Evolutionary conservation across 306 rosid species (phyloP), one percentile per base, ranked within the genome.

Genomic region (Cucumis hystrix): DNA sequence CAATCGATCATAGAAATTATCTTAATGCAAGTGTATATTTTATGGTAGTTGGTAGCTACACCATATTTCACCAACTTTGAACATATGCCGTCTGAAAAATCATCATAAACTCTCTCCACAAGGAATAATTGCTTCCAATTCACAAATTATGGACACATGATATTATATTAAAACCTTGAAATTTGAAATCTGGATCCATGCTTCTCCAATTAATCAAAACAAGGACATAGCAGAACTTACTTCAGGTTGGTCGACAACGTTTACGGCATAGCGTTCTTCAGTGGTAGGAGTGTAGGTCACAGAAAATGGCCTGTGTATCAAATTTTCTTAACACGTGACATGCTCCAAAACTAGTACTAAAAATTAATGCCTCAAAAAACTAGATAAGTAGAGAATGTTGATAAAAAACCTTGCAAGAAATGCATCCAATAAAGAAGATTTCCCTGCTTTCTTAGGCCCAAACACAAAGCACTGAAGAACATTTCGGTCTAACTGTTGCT

Each of bases 371-470:
- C 28, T 30, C 62, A 10, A 52, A 72, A 15, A 72, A 25, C 77
- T 51, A 72, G 28, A 52, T 72, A 51, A 17, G 5, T 72, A 51
- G 25, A 72, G 23, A 28, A 28, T 16, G 40, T 52, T 9, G 45
- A 73, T 52, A 30, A 6, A 23, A 65, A 16, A 93, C 98, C 98
- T 92, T 87, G 88, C 92, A 82, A 92, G 81, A 78, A 92, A 92
- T 73, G 94, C 84, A 80, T 92, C 96, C 82, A 96, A 82, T 43
- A 96, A 79, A 47, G 94, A 89, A 80, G 99, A 96, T 73, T 96
- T 96, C 69, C 99, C 99, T 10, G 99, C 87, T 81, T 86, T 88
- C 87, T 87, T 89, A 76, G 99, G 93, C 82, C 99, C 99, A 78
- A 96, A 96, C 60, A 96, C 97, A 75, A 89, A 91, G 89, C 99